phyloP scores from a whole-genome alignment of 2,329 filamentous ascomycete species.

The Plectosphaerella cucumerina region DNA sequence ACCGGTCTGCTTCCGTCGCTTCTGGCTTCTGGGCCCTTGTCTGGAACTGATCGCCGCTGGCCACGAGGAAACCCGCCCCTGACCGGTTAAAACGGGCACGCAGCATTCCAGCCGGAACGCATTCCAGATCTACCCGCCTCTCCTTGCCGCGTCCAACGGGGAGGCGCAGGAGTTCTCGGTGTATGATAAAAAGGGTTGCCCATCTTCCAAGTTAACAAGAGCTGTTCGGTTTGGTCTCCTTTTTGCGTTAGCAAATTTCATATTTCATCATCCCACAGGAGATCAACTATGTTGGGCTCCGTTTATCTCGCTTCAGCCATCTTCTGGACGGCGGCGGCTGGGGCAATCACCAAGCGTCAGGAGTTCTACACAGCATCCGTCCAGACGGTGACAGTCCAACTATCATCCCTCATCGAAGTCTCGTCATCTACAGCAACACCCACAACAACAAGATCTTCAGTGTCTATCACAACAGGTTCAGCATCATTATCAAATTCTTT shows the following conservation, averaged over 20 bases:
- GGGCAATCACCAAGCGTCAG: conserved; percentile 1
- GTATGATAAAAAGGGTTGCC: too few species aligned
- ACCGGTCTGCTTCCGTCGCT: too few species aligned
- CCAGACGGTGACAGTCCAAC: background rate
- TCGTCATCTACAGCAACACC: too few species aligned
- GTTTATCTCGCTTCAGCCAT: background rate
- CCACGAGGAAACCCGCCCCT: too few species aligned
- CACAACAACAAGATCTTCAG: too few species aligned
- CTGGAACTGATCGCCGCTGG: too few species aligned
- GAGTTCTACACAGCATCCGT: background rate
- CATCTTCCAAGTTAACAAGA: background rate
- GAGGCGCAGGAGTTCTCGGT: too few species aligned
- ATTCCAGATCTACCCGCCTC: background rate
- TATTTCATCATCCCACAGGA: background rate
- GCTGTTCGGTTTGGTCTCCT: background rate
- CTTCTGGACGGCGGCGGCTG: background rate
- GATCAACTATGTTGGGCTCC: background rate
- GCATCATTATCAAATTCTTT: too few species aligned
- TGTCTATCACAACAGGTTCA: too few species aligned
- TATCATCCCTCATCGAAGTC: background rate
- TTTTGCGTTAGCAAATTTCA: background rate
- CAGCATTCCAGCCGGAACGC: background rate
- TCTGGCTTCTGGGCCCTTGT: too few species aligned
- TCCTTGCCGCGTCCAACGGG: background rate
- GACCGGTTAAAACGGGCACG: too few species aligned